Evolutionary conservation across 352 stramenopile species (phyloP), one percentile per base, ranked within the genome.

Genomic region (Globisporangium nagaii): DNA sequence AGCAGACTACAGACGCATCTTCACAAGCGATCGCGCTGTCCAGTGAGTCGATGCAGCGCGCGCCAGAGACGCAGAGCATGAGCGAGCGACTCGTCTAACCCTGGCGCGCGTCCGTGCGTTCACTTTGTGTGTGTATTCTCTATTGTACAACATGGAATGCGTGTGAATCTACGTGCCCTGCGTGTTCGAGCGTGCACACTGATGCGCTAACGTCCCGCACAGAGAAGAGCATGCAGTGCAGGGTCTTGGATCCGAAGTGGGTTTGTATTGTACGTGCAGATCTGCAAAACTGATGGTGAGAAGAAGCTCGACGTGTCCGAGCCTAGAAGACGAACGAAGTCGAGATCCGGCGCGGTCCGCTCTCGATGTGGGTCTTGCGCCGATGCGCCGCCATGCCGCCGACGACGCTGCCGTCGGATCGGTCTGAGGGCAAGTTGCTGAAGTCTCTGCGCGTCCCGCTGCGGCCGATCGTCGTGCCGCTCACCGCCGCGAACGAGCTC

Each of bases 261-360:
- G n/a, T n/a, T n/a, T n/a, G n/a, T n/a, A n/a, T n/a, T n/a, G n/a
- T n/a, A n/a, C n/a, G 35, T 24, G 35, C 12, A 11, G 36, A 42
- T 42, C 40, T 20, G 43, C 43, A 49, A 35, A 48, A 49, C 34
- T 49, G 17, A n/a, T n/a, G 9, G 43, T 22, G 17, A 19, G 25
- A 25, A 13, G 39, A 19, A 43, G n/a, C 8, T 25, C n/a, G 13
- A 10, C 37, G 12, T 27, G 30, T 36, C 2, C 17, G 19, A 6
- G 8, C n/a, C 59, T 60, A 79, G 30, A 74, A 75, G 45, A 79
- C 63, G 58, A 79, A 79, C 19, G 70, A 75, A 35, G 65, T 73
- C 20, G 70, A 79, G 24, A 74, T 41, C 34, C 63, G 60, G 39
- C 63, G 65, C n/a, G 57, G 63, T 6, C 55, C 60, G 31, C 32